A percentile compares a stretch with the other conserved stretches of the same genome.
Evolutionary conservation across 2,329 filamentous ascomycete species (phyloP).

Genomic region (Clonostachys solani): DNA sequence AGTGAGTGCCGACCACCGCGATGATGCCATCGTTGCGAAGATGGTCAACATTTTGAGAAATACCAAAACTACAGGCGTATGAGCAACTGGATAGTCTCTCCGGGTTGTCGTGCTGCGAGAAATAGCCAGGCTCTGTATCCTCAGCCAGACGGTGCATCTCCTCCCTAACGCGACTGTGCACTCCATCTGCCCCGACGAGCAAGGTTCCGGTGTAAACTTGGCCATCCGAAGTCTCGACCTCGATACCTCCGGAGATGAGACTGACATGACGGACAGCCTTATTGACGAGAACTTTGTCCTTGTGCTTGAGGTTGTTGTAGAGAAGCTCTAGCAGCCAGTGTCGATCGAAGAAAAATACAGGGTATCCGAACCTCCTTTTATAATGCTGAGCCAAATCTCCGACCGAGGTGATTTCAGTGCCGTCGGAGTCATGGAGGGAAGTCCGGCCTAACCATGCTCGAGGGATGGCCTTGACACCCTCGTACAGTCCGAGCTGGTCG

Average conservation of each 20-base stretch:
- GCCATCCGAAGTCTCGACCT: constrained; percentile 9
- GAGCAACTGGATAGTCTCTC: constrained; percentile 10
- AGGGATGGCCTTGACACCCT: background rate
- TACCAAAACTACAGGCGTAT: constrained; percentile 30
- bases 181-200: constrained; percentile 31
- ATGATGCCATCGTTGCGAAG: constrained; percentile 10
- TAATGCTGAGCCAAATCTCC: background rate
- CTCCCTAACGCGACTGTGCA: constrained; percentile 27
- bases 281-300: too few relatives aligned
- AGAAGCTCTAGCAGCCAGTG: too few relatives aligned
- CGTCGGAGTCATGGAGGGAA: background rate
- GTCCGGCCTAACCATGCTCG: background rate
- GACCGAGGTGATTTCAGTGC: background rate
- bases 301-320: too few relatives aligned
- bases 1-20: constrained; percentile 11
- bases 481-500: constrained; percentile 29
- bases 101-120: constrained; percentile 9
- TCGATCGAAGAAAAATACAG: background rate
- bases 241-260: too few relatives aligned
- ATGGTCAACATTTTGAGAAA: constrained; percentile 18
- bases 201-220: constrained; percentile 15
- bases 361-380: background rate
- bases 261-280: too few relatives aligned
- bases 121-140: constrained; percentile 1
- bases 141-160: constrained; percentile 14